phyloP scores from a whole-genome alignment of 2,329 filamentous ascomycete species.

The Zelopaecilomyces penicillatus region DNA sequence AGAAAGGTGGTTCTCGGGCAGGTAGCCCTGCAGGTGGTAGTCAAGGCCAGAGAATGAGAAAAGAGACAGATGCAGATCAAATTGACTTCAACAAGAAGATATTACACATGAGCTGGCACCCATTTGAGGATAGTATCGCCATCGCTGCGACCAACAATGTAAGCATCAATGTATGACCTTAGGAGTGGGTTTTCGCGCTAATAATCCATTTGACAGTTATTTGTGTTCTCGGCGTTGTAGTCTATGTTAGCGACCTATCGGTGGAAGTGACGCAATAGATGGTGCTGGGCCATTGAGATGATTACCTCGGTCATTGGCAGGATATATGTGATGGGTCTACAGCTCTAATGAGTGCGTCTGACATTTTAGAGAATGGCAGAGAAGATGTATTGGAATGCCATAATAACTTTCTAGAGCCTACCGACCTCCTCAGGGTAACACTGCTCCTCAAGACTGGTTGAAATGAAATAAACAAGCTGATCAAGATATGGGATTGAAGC shows the following conservation, averaged over 20 bases:
- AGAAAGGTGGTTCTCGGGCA: slow-evolving; percentile 82
- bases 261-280: slow-evolving; percentile 4
- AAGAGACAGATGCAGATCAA: slow-evolving; percentile 97
- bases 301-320: not conserved
- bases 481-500: too few species aligned
- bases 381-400: not conserved
- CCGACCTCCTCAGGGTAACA: too few species aligned
- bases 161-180: slow-evolving; percentile 35
- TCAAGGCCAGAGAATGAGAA: slow-evolving; percentile 90
- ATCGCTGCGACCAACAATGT: slow-evolving; percentile 99
- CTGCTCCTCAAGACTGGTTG: too few species aligned
- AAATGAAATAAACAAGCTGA: too few species aligned
- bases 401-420: too few species aligned
- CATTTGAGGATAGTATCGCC: slow-evolving; percentile 97
- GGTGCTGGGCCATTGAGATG: too few species aligned
- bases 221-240: slow-evolving; percentile 71
- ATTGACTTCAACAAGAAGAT: slow-evolving; percentile 99
- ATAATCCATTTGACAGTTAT: slow-evolving; percentile 46
- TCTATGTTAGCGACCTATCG: slow-evolving; percentile 11
- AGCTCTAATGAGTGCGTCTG: not conserved
- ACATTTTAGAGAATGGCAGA: not conserved
- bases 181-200: too few species aligned
- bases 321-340: not conserved
- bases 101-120: slow-evolving; percentile 99
- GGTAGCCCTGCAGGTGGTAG: slow-evolving; percentile 73